These are phyloP conservation scores for Fusarium subtropicale DNA, from an alignment of 2,329 filamentous ascomycete species.

Conservation along the genomic window DNA sequence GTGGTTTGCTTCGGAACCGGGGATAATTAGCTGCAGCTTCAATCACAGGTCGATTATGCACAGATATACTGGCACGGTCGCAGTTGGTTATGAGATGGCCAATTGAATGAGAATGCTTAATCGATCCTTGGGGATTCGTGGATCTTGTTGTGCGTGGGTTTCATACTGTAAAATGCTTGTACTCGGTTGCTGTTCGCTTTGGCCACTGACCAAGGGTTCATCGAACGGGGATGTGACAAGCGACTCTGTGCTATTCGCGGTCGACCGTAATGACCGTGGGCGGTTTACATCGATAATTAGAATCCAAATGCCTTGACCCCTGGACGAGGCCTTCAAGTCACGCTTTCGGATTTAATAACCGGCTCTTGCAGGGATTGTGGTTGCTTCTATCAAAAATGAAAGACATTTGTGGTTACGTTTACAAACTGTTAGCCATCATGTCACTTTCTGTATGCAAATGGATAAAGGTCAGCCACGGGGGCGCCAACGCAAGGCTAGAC, in stretches of 20 bases:
- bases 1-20: slow-evolving; percentile 19
- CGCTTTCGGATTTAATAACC: neutral
- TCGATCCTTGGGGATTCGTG: slow-evolving; percentile 1
- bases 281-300: slow-evolving; percentile 2
- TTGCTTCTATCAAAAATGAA: neutral
- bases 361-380: neutral
- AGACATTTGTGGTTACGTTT: slow-evolving; percentile 20
- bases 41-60: slow-evolving; percentile 21
- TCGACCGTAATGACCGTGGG: slow-evolving; percentile 16
- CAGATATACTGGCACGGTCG: slow-evolving; percentile 13
- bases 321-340: neutral
- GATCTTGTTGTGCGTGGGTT: slow-evolving; percentile 5
- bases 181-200: slow-evolving; percentile 11
- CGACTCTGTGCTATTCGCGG: neutral
- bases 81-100: neutral
- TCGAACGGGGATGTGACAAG: neutral
- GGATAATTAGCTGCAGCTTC: slow-evolving; percentile 20
- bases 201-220: slow-evolving; percentile 5
- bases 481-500: slow-evolving; percentile 20
- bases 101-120: slow-evolving; percentile 16
- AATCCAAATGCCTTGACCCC: neutral
- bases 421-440: slow-evolving; percentile 2
- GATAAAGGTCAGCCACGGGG: slow-evolving; percentile 14
- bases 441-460: slow-evolving; percentile 16
- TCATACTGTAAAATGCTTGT: slow-evolving; percentile 8